phyloP scores from a whole-genome alignment of 1,284 basidiomycete genomes.

The Mycosarcoma mackinlayi region DNA sequence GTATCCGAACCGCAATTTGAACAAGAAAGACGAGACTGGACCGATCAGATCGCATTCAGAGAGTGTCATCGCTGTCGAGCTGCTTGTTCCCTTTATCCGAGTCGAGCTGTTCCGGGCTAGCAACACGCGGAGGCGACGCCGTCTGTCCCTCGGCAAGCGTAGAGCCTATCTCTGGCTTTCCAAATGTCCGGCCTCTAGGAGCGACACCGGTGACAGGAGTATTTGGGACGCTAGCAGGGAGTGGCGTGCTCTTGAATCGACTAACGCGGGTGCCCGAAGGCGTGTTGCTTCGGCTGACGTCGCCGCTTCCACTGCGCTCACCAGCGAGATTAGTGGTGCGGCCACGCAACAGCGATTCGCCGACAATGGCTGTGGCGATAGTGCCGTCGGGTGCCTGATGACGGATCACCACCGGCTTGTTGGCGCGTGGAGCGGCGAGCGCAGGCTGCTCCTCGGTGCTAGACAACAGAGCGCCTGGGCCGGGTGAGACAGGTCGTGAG shows the following conservation, averaged over 20 bases:
- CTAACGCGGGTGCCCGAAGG: slow-evolving; percentile 41
- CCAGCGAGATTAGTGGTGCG: slow-evolving; percentile 21
- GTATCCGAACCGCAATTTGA: too few relatives aligned
- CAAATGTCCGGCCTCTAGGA: slow-evolving; percentile 15
- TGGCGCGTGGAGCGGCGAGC: slow-evolving; percentile 31
- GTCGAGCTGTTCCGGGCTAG: slow-evolving; percentile 35
- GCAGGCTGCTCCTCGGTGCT: slow-evolving; percentile 14
- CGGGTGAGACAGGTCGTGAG: slow-evolving; percentile 44
- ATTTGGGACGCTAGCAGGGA: slow-evolving; percentile 21
- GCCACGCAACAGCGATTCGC: slow-evolving; percentile 52
- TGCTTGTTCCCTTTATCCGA: slow-evolving; percentile 30
- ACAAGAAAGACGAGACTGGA: too few relatives aligned
- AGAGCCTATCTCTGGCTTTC: slow-evolving; percentile 30
- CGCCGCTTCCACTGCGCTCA: slow-evolving; percentile 20
- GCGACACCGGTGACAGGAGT: slow-evolving; percentile 16
- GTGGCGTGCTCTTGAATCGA: slow-evolving; percentile 51
- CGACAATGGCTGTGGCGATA: slow-evolving; percentile 51
- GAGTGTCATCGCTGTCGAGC: slow-evolving; percentile 29
- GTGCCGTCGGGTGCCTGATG: slow-evolving; percentile 47
- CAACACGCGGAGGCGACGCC: slow-evolving; percentile 9
- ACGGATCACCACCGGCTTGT: slow-evolving; percentile 56
- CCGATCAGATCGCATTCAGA: too few relatives aligned
- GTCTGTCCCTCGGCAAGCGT: slow-evolving; percentile 21
- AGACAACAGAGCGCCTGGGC: slow-evolving; percentile 12
- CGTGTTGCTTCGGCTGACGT: slow-evolving; percentile 44